Evolutionary conservation across 805 yeast genomes (phyloP).

Genomic region (Hanseniaspora singularis): DNA sequence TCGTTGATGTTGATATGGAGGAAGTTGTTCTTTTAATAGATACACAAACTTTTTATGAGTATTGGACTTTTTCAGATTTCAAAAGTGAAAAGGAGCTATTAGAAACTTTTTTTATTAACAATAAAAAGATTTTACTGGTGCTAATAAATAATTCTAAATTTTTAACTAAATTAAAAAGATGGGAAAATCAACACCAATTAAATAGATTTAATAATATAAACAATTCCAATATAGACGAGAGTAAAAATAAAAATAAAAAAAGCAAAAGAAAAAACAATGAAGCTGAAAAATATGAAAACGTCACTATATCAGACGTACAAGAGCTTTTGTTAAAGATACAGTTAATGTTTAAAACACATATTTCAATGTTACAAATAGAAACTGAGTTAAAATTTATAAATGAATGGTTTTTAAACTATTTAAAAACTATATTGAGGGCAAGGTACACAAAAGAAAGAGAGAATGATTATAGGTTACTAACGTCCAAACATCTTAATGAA

Average conservation of each 20-base stretch:
- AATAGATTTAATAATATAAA: background rate
- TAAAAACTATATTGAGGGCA: slow-evolving; percentile 7
- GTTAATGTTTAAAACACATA: slow-evolving; percentile 5
- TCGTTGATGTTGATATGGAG: slow-evolving; percentile 15
- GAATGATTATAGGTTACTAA: background rate
- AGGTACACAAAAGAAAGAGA: background rate
- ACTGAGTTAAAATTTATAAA: slow-evolving; percentile 11
- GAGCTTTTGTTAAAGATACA: background rate
- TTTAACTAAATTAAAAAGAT: background rate
- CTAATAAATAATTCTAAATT: slow-evolving; percentile 5
- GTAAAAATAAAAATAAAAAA: background rate
- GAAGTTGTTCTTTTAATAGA: slow-evolving; percentile 4
- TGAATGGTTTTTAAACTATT: slow-evolving; percentile 13
- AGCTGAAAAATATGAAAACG: slow-evolving; percentile 3
- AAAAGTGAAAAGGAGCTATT: background rate
- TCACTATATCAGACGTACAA: background rate
- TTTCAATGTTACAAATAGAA: slow-evolving; percentile 2
- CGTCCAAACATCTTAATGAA: background rate
- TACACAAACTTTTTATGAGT: slow-evolving; percentile 7
- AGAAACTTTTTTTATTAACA: background rate
- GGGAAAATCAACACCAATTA: slow-evolving; percentile 10
- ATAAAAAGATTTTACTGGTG: slow-evolving; percentile 3
- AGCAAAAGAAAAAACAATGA: background rate
- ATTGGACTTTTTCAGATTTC: slow-evolving; percentile 1
- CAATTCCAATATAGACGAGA: background rate